A percentile compares a stretch with the other conserved stretches of the same genome.
These are phyloP conservation scores for Tulasnella calospora DNA, from an alignment of 768 basidiomycete genomes.

Conservation along the genomic window DNA sequence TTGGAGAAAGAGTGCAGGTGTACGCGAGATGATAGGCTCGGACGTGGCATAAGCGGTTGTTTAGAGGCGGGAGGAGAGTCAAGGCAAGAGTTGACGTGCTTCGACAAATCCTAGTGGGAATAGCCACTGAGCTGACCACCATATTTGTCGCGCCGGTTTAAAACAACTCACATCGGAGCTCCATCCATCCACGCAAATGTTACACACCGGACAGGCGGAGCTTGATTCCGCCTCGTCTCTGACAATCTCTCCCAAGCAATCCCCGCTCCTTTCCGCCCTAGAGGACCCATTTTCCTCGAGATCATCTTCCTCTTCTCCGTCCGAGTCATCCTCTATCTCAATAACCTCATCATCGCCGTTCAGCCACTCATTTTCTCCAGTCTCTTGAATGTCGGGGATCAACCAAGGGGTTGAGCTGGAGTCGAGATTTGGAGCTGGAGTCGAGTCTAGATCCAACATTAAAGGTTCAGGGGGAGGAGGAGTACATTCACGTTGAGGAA, in stretches of 20 bases:
- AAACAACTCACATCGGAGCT: constrained; percentile 34
- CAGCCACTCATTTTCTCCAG: constrained; percentile 54
- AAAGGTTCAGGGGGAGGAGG: not conserved
- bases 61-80: constrained; percentile 35
- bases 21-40: constrained; percentile 26
- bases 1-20: constrained; percentile 33
- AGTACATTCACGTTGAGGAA: constrained; percentile 10
- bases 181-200: constrained; percentile 34
- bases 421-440: not conserved
- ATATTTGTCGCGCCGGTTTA: constrained; percentile 27
- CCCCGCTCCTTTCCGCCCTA: constrained; percentile 34
- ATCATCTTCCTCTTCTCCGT: constrained; percentile 25
- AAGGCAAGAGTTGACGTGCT: constrained; percentile 57
- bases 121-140: not conserved
- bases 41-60: not conserved
- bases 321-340: constrained; percentile 35
- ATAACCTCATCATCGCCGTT: constrained; percentile 67
- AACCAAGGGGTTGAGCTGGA: too few species aligned
- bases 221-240: not conserved
- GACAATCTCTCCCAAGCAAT: constrained; percentile 28
- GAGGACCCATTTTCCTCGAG: constrained; percentile 33
- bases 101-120: constrained; percentile 43
- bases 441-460: not conserved
- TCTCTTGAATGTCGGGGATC: not conserved
- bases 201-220: constrained; percentile 36